Evolutionary conservation across 139 green algal genomes (phyloP).

Genomic region (Closterium sp.): DNA sequence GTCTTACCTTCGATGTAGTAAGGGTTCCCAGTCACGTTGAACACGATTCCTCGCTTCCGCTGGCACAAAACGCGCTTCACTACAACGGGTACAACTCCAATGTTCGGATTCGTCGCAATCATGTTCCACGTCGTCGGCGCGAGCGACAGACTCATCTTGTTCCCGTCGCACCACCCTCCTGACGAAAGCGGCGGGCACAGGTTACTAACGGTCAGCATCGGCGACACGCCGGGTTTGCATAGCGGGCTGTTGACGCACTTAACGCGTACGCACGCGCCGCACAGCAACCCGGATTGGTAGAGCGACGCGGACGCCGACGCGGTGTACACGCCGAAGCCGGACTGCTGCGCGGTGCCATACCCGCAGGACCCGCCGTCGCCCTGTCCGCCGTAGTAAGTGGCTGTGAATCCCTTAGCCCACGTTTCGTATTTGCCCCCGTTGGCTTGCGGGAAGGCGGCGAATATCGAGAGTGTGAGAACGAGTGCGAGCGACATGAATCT

Average conservation of each 20-base stretch:
- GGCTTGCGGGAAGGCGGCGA: neutral
- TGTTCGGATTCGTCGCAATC: conserved; percentile 2
- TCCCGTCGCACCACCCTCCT: neutral
- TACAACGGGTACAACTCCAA: neutral
- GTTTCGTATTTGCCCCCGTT: neutral
- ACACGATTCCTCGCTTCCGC: neutral
- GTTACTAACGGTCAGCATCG: neutral
- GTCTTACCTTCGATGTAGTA: conserved; percentile 3
- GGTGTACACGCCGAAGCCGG: neutral
- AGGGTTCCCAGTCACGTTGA: neutral
- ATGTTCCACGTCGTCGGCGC: neutral
- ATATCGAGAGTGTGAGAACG: neutral
- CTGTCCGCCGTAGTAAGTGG: neutral
- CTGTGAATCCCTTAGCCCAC: neutral
- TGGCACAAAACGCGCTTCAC: neutral
- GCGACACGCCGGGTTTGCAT: neutral
- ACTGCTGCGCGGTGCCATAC: neutral
- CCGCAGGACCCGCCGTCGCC: neutral
- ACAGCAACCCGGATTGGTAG: neutral
- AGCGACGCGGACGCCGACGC: neutral
- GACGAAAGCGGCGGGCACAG: neutral
- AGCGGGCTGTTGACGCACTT: conserved; percentile 12
- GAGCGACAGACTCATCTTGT: conserved; percentile 1
- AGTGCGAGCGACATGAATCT: neutral
- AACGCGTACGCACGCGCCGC: neutral